Percentiles rank a stretch among this genome's conserved stretches.
These are phyloP conservation scores for Cladorrhinum samala DNA, from an alignment of 495 filamentous ascomycete species.

Conservation along the genomic window DNA sequence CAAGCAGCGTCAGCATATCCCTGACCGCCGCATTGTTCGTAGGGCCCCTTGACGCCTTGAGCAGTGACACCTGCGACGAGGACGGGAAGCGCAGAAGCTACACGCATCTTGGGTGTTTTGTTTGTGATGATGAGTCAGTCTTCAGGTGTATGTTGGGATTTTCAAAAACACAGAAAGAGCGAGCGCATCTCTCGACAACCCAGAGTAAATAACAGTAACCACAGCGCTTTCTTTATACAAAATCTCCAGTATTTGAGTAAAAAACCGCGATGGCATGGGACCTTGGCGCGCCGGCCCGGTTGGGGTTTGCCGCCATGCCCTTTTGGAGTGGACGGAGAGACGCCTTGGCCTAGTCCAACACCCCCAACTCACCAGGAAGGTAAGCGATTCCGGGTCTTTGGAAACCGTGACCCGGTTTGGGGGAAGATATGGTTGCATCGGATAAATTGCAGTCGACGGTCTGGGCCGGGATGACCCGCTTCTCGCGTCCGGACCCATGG, in stretches of 20 bases:
- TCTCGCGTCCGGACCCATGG: background rate
- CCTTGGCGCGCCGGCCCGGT: background rate
- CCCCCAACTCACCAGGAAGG: too few species aligned
- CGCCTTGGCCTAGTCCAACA: background rate
- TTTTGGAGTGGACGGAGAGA: background rate
- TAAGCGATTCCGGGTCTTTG: background rate
- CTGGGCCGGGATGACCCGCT: constrained; percentile 2
- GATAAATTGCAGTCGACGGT: background rate
- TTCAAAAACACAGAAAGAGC: background rate
- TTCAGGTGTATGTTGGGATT: background rate
- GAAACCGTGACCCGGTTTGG: constrained; percentile 1
- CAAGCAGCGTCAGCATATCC: constrained; percentile 8
- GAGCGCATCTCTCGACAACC: background rate
- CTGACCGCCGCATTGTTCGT: constrained; percentile 18
- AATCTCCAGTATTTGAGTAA: background rate
- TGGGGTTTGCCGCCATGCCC: background rate
- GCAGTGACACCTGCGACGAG: constrained; percentile 11
- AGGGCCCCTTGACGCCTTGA: constrained; percentile 19
- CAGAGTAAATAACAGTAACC: background rate
- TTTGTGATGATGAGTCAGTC: too few species aligned
- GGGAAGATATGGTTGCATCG: constrained; percentile 1
- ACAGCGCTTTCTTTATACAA: background rate
- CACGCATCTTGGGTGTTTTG: constrained; percentile 18
- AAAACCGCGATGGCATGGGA: background rate
- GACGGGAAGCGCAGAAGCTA: constrained; percentile 7